Percentiles rank a stretch among this genome's conserved stretches.
These are phyloP conservation scores for Acanthamoeba lugdunensis DNA, from an alignment of 208 protist species.

Conservation along the genomic window DNA sequence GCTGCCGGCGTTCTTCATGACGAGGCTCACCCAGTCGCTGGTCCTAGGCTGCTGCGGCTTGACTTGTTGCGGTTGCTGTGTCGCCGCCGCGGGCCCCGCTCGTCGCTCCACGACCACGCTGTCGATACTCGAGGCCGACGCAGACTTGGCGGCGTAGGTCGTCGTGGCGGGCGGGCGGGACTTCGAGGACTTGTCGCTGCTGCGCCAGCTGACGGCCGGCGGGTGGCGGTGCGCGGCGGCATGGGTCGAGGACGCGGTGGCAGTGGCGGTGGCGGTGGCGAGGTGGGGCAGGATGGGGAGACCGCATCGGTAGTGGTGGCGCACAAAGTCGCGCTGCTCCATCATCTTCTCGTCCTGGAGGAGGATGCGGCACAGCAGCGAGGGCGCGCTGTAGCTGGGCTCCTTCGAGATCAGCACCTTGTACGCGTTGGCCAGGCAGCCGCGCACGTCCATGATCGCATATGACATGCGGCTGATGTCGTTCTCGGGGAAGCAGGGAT, in stretches of 20 bases:
- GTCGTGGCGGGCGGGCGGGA: not conserved
- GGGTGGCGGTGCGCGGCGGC: not conserved
- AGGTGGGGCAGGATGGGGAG: not conserved
- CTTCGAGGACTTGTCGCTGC: too few species aligned
- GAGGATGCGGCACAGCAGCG: conserved; percentile 57
- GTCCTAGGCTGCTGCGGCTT: not conserved
- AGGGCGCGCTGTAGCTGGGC: conserved; percentile 32
- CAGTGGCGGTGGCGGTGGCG: not conserved
- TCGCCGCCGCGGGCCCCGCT: too few species aligned
- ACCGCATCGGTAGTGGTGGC: not conserved
- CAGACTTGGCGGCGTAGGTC: not conserved
- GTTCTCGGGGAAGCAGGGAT: too few species aligned
- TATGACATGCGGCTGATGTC: too few species aligned
- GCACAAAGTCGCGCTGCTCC: conserved; percentile 24
- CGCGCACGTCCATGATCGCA: conserved; percentile 18
- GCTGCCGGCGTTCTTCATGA: too few species aligned
- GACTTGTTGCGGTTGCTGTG: not conserved
- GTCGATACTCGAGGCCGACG: too few species aligned
- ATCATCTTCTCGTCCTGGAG: conserved; percentile 42
- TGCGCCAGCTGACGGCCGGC: too few species aligned
- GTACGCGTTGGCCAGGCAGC: conserved; percentile 35
- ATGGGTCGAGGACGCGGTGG: too few species aligned
- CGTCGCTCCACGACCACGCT: too few species aligned
- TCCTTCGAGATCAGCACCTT: not conserved
- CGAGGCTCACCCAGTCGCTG: too few species aligned